Evolutionary conservation across 495 filamentous ascomycete genomes (phyloP), one percentile per base, ranked within the genome.

Genomic region (Physcia stellaris): DNA sequence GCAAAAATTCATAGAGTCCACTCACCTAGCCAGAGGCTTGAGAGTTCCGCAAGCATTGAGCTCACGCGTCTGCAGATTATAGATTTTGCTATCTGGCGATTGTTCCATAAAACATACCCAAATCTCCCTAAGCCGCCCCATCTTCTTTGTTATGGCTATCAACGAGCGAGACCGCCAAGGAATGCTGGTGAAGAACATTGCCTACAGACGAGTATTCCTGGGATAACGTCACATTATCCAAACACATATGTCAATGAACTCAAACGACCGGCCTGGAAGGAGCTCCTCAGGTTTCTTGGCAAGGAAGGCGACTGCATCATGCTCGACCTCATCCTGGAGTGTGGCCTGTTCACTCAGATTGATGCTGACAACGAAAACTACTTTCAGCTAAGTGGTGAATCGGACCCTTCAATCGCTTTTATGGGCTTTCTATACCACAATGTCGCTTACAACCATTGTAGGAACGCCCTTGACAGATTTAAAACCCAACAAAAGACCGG

Each of bases 271-370:
- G 70, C 79, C 24, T 98, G 90, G 90, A 67, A 70, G 18, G 68
- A 77, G 20, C 53, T 90, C 9, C 67, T 87, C 4, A 57, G 60
- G 23, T 59, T 94, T 9, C 58, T 98, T 29, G 84, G 83, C 0
- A 71, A 70, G 42, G 74, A 76, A 44, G 86, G 87, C 2, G 82
- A 94, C 37, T 70, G 70, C 11, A 76, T 86, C 48, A 92, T 98
- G 79, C 66, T 86, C 35, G 69, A 78, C 45, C 57, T 96, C 21
- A 52, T 96, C 15, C 52, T 92, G 3, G 71, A 90, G 45, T 85
- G 80, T 52, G 81, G 79, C 6, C 61, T 95, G 2, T 98, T 93
- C 51, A 46, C 65, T 16, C 53, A 66, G n/a, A 56, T 93, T 2
- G 61, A 75, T 41, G 61, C 61, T 6, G 65, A 67, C 10, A 62